phyloP scores from a whole-genome alignment of 2,329 filamentous ascomycete genomes.

The Ambrosiella xylebori region DNA sequence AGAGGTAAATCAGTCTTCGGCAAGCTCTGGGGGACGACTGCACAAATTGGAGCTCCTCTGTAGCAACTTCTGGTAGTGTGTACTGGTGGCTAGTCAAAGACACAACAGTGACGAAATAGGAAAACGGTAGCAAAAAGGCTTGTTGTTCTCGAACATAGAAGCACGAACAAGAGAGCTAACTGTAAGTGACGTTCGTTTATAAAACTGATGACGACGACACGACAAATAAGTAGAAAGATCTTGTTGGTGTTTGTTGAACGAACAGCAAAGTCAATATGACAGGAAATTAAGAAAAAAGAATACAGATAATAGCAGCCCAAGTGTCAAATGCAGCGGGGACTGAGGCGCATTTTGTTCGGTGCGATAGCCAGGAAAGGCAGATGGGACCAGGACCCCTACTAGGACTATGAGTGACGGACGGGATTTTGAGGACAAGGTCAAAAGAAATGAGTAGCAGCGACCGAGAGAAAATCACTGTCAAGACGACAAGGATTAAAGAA shows the following conservation, averaged over 20 bases:
- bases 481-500: neutral
- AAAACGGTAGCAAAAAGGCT: neutral
- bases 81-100: neutral
- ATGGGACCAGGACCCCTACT: neutral
- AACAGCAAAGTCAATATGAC: neutral
- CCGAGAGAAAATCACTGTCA: neutral
- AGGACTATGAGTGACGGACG: neutral
- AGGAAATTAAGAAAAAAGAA: neutral
- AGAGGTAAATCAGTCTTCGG: constrained; percentile 7
- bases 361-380: neutral
- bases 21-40: constrained; percentile 3
- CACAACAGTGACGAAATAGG: neutral
- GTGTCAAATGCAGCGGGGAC: neutral
- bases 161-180: neutral
- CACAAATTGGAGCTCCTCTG: neutral
- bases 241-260: neutral
- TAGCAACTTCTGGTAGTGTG: neutral
- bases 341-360: neutral
- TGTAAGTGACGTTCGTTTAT: constrained; percentile 7
- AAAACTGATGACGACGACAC: constrained; percentile 1
- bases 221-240: neutral
- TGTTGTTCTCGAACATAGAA: neutral
- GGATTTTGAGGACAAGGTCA: neutral
- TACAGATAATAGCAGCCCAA: neutral
- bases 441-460: neutral